phyloP scores from a whole-genome alignment of 768 basidiomycete species.

The Collybia sp. region DNA sequence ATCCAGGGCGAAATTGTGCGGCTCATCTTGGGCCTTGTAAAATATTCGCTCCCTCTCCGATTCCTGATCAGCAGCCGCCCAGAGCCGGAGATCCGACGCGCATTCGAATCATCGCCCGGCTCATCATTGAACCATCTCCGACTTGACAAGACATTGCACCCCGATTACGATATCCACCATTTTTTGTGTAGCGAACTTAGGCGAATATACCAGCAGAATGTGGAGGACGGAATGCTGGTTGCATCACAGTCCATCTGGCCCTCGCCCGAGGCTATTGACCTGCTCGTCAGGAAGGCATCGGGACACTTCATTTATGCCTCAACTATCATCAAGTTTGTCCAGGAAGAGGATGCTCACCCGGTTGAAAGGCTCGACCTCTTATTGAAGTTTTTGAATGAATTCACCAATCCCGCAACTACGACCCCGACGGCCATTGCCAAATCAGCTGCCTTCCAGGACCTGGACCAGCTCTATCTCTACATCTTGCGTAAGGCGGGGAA shows the following conservation, averaged over 20 bases:
- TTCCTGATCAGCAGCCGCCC: slow-evolving; percentile 7
- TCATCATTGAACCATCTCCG: slow-evolving; percentile 3
- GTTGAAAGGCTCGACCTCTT: slow-evolving; percentile 2
- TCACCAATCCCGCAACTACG: not conserved
- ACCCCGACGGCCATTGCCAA: slow-evolving; percentile 2
- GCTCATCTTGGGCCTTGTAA: slow-evolving; percentile 1
- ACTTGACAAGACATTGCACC: slow-evolving; percentile 1
- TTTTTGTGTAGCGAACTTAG: slow-evolving; percentile 2
- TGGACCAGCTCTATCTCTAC: too few species aligned
- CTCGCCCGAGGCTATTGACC: not conserved
- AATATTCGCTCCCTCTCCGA: not conserved
- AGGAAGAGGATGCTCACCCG: slow-evolving; percentile 5
- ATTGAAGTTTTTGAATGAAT: not conserved
- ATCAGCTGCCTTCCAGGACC: too few species aligned
- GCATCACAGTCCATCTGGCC: not conserved
- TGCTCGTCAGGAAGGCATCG: not conserved
- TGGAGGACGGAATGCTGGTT: not conserved
- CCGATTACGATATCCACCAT: slow-evolving; percentile 5
- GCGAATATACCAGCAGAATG: not conserved
- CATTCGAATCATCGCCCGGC: slow-evolving; percentile 3
- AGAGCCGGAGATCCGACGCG: slow-evolving; percentile 3
- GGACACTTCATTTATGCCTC: slow-evolving; percentile 8
- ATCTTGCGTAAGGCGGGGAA: too few species aligned
- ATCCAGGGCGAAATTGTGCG: slow-evolving; percentile 4
- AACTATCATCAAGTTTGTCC: slow-evolving; percentile 6